Evolutionary conservation across 495 filamentous ascomycete species (phyloP), one percentile per base, ranked within the genome.

Genomic region (Platismatia glauca): DNA sequence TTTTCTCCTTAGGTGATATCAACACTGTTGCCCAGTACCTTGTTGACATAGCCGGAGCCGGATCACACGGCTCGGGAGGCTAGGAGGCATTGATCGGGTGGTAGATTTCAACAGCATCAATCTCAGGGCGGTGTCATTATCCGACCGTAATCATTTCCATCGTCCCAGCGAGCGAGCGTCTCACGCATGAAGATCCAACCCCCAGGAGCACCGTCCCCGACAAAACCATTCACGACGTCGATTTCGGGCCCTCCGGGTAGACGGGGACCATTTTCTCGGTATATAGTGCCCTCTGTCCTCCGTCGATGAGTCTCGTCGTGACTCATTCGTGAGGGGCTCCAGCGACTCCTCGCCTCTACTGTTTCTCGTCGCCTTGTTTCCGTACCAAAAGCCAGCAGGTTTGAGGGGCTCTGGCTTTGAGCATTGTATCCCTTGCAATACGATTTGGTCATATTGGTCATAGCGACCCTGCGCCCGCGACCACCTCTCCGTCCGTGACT

Each of bases 1-100:
- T 56, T 56, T 62, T 55, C 55, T 62, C 52, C 53, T 55, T 56
- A 62, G 60, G 60, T 53, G 50, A 53, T 57, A 62, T 62, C 60
- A 62, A 55, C 38, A 33, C 37, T 41, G 37, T 62, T 38, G 60
- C 60, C 43, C 41, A 62, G 41, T 62, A 35, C 38, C 60, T 62
- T 41, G 52, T 62, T 55, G 60, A 62, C 48, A 55, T 62, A 53
- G 50, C 50, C 50, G 50, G 50, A 11, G 29, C 29, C 50, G 50
- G 50, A 12, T 53, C 50, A 29, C 48, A 52, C 15, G 48, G 48
- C 27, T 52, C 48, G 16, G 48, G 48, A 52, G 48, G 48, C 48
- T 52, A 31, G 48, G 31, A 31, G 22, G 16, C 1, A 29, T 29
- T 7, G 13, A 27, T 48, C 44, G 22, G 11, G 27, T 22, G n/a